These are phyloP conservation scores for Prunus mongolica DNA, from an alignment of 306 rosid species.

Conservation along the genomic window DNA sequence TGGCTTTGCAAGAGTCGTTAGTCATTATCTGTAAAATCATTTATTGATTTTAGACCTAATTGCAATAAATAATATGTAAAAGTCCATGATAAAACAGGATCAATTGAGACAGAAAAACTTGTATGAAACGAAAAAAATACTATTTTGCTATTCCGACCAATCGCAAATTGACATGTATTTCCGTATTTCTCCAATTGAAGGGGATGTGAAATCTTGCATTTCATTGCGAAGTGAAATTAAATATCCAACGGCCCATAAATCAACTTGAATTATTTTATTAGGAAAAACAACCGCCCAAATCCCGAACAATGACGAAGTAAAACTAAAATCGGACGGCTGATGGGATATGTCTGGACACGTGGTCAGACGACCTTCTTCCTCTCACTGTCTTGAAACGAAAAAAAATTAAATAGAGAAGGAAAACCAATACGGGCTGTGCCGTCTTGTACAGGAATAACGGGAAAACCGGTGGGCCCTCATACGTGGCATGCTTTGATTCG, in stretches of 20 bases:
- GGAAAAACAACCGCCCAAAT: not conserved
- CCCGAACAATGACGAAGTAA: not conserved
- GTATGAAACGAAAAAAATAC: no score
- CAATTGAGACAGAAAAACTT: no score
- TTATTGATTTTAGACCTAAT: no score
- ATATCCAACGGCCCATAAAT: not conserved
- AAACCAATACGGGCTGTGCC: not conserved
- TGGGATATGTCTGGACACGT: not conserved
- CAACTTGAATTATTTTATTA: not conserved
- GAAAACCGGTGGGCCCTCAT: not conserved
- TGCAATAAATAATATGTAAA: no score
- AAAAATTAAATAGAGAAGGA: not conserved
- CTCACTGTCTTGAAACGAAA: not conserved
- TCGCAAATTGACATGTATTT: no score
- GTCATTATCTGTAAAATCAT: no score
- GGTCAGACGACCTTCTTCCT: not conserved
- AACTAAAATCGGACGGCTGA: not conserved
- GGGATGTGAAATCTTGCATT: not conserved
- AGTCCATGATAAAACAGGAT: no score
- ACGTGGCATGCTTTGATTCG: not conserved
- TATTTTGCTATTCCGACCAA: fast-evolving
- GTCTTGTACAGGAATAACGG: not conserved
- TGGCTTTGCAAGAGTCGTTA: no score
- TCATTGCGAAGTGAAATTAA: not conserved
- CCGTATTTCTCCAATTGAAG: no score